A percentile compares a stretch with the other conserved stretches of the same genome.
phyloP scores from a whole-genome alignment of 192 early-diverging fungal species.

The Linnemannia schmuckeri region DNA sequence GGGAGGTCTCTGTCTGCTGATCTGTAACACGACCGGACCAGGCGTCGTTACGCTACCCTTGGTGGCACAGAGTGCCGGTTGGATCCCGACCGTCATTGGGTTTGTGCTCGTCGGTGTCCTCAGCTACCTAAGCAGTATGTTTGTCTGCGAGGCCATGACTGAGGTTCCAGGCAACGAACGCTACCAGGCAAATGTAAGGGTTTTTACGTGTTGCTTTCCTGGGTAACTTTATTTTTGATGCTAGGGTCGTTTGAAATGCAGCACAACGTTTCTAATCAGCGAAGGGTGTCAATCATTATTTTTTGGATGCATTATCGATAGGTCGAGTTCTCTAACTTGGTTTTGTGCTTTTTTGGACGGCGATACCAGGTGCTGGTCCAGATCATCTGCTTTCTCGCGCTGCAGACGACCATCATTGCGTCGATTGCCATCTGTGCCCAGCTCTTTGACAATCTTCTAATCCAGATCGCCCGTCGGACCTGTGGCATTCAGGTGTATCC shows the following conservation, averaged over 20 bases:
- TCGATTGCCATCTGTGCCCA: slow-evolving; percentile 79
- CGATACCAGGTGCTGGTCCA: slow-evolving; percentile 73
- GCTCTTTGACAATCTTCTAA: slow-evolving; percentile 75
- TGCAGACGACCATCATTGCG: slow-evolving; percentile 79
- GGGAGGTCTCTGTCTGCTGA: slow-evolving; percentile 54
- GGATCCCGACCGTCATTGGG: slow-evolving; percentile 59
- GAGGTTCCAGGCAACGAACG: slow-evolving; percentile 78
- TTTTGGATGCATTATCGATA: background rate
- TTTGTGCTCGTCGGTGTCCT: slow-evolving; percentile 70
- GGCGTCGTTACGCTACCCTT: slow-evolving; percentile 44
- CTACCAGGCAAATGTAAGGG: slow-evolving; percentile 67
- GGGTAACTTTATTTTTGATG: background rate
- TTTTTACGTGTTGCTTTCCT: background rate
- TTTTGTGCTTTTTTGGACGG: slow-evolving; percentile 74
- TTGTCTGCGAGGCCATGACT: slow-evolving; percentile 78
- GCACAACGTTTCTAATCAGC: background rate
- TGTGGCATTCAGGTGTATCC: slow-evolving; percentile 77
- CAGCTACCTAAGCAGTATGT: slow-evolving; percentile 71
- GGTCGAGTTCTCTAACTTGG: slow-evolving; percentile 79
- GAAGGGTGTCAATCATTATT: background rate
- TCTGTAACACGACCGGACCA: slow-evolving; percentile 61
- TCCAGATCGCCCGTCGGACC: slow-evolving; percentile 70
- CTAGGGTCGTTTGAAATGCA: background rate
- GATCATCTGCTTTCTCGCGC: slow-evolving; percentile 71
- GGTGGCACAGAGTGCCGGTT: slow-evolving; percentile 40